Percentiles rank a stretch among this genome's conserved stretches.
phyloP scores from a whole-genome alignment of 2,329 filamentous ascomycete species.

The Lizonia empirigonia region DNA sequence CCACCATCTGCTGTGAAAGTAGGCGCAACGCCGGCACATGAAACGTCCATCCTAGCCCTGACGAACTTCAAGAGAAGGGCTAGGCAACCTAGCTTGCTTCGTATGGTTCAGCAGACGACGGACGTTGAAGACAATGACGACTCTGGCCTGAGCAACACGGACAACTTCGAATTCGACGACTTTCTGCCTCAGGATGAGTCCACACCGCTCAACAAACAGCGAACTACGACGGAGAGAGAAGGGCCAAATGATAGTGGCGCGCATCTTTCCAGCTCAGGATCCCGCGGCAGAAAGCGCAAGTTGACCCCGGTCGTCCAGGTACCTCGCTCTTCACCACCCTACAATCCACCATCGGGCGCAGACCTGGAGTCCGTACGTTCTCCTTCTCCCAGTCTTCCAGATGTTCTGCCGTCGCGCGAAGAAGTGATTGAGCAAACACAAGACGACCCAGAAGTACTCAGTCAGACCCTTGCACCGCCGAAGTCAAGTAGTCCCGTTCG shows the following conservation, averaged over 20 bases:
- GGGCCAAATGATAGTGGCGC: conserved; percentile 34
- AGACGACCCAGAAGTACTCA: conserved; percentile 38
- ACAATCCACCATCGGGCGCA: conserved; percentile 34
- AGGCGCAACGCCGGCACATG: conserved; percentile 52
- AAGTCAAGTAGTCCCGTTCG: conserved; percentile 49
- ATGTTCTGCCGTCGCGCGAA: conserved; percentile 37
- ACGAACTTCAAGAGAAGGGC: conserved; percentile 57
- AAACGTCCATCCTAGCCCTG: conserved; percentile 56
- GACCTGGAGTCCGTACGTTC: conserved; percentile 40
- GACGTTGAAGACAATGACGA: conserved; percentile 54
- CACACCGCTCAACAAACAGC: conserved; percentile 63
- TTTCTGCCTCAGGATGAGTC: conserved; percentile 71
- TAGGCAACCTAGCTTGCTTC: conserved; percentile 56
- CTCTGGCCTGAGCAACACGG: conserved; percentile 53
- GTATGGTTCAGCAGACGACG: conserved; percentile 54
- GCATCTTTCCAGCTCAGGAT: conserved; percentile 39
- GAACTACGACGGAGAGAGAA: conserved; percentile 35
- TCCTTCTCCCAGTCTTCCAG: conserved; percentile 43
- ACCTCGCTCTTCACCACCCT: conserved; percentile 47
- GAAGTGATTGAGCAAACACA: conserved; percentile 28
- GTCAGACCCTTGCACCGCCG: conserved; percentile 53
- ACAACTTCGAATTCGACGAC: conserved; percentile 43
- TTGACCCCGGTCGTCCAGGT: conserved; percentile 47
- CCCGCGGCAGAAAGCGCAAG: conserved; percentile 49
- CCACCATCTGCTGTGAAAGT: conserved; percentile 53